Evolutionary conservation across 306 rosid species (phyloP).

Genomic region (Prunus davidiana): DNA sequence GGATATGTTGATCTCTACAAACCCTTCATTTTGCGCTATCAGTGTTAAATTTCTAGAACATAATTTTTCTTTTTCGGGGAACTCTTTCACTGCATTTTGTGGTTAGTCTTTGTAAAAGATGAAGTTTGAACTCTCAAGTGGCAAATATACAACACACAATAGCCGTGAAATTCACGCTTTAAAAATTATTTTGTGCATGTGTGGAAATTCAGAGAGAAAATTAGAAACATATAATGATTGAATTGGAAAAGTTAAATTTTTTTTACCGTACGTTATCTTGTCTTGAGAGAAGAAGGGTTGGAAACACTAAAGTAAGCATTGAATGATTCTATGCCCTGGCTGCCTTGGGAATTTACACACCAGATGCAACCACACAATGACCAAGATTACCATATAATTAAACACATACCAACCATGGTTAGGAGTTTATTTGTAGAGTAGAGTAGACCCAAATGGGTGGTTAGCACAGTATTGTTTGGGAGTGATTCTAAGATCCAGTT

Average conservation of each 20-base stretch:
- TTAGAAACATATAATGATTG: background rate
- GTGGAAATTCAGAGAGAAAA: background rate
- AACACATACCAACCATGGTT: too few relatives aligned
- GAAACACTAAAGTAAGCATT: too few relatives aligned
- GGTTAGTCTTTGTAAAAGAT: slow-evolving; percentile 46
- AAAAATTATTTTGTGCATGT: background rate
- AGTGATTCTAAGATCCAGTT: too few relatives aligned
- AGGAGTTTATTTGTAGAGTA: too few relatives aligned
- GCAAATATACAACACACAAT: slow-evolving; percentile 36
- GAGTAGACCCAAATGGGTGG: too few relatives aligned
- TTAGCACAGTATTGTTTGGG: too few relatives aligned
- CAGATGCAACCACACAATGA: too few relatives aligned
- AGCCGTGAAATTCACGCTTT: slow-evolving; percentile 30
- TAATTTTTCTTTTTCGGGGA: slow-evolving; percentile 15
- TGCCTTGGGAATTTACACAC: too few relatives aligned
- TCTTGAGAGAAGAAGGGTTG: background rate
- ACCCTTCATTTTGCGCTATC: slow-evolving; percentile 17
- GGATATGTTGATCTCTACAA: slow-evolving; percentile 23
- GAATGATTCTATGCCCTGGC: too few relatives aligned
- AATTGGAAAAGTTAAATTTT: background rate
- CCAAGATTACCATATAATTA: too few relatives aligned
- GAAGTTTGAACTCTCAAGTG: slow-evolving; percentile 36
- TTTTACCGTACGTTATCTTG: background rate
- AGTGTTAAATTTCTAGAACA: slow-evolving; percentile 17
- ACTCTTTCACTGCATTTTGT: slow-evolving; percentile 20